Evolutionary conservation across 352 stramenopile species (phyloP), one percentile per base, ranked within the genome.

Genomic region (Globisporangium camurandrum): DNA sequence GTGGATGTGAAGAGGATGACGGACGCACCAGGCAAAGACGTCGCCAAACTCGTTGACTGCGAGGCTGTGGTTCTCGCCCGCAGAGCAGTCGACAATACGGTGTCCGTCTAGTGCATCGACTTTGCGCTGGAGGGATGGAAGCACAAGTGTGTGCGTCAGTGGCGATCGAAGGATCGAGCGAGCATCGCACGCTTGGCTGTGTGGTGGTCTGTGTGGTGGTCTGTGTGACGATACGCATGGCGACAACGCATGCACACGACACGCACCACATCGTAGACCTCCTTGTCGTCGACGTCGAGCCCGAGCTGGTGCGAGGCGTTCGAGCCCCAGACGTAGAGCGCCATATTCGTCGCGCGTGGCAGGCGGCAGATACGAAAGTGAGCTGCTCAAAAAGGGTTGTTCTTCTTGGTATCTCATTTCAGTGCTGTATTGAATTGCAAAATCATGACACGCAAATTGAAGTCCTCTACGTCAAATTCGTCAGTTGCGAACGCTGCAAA

Each of bases 1-100:
- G n/a, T n/a, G n/a, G n/a, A n/a, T n/a, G n/a, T n/a, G n/a, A 27
- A 55, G 20, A 1, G 11, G 12, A 43, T 17, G 7, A 46, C 17
- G 23, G 6, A 49, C 49, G 11, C 57, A 81, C 79, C 80, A 92
- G 8, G 80, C 67, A 46, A 88, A 88, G 11, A 92, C 75, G 8
- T 89, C 77, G 43, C 80, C 80, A 45, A 89, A 92, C 45, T 92
- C 77, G 37, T 84, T 92, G 9, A 89, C 69, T 2, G 73, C 77
- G 9, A 92, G 66, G 16, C 72, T 86, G 62, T 92, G 80, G 45
- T 83, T 67, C 47, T 81, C 80, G 19, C 80, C 80, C 1, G 75
- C 80, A 1, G 77, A 85, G 51, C 87, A 87, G 43, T 85, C 80
- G 31, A 82, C 72, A 39, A 92, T 63, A 39, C 78, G 74, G 26